A percentile compares a stretch with the other conserved stretches of the same genome.
Evolutionary conservation across 768 basidiomycete genomes (phyloP).

Genomic region (Agrocybe praecox): DNA sequence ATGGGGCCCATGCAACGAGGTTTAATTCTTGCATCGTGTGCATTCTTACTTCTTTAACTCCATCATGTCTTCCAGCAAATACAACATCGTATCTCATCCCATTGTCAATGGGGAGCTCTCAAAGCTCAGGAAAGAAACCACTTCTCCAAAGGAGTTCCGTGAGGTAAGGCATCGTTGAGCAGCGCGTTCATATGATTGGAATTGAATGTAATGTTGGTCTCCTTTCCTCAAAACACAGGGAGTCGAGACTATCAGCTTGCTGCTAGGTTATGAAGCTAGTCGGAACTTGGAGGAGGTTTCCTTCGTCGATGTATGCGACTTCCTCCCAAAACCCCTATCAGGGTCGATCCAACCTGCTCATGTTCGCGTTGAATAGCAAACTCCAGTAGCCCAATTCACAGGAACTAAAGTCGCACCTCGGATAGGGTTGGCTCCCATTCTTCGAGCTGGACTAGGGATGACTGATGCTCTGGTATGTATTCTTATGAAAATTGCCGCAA

Average conservation of each 20-base stretch:
- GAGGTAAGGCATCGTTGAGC: conserved; percentile 47
- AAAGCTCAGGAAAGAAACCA: conserved; percentile 62
- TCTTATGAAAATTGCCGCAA: conserved; percentile 30
- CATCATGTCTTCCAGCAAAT: conserved; percentile 26
- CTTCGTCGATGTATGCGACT: conserved; percentile 62
- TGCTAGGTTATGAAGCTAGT: conserved; percentile 85
- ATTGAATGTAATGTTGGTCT: background rate
- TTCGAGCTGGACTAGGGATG: conserved; percentile 95
- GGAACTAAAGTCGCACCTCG: conserved; percentile 76
- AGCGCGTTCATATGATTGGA: background rate
- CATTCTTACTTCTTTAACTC: background rate
- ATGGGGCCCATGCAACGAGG: background rate
- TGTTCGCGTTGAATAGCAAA: conserved; percentile 47
- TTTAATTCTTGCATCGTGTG: background rate
- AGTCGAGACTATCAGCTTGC: conserved; percentile 71
- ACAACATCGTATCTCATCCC: conserved; percentile 69
- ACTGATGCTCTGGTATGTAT: conserved; percentile 72
- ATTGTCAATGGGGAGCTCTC: conserved; percentile 75
- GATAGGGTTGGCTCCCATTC: conserved; percentile 87
- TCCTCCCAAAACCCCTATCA: background rate
- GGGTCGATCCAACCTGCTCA: background rate
- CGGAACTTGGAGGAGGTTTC: conserved; percentile 62
- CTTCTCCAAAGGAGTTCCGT: conserved; percentile 74
- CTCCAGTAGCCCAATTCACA: conserved; percentile 79
- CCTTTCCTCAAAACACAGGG: conserved; percentile 45